These are phyloP conservation scores for Diphasiastrum complanatum DNA, from an alignment of 83 land plant genomes.

Conservation along the genomic window DNA sequence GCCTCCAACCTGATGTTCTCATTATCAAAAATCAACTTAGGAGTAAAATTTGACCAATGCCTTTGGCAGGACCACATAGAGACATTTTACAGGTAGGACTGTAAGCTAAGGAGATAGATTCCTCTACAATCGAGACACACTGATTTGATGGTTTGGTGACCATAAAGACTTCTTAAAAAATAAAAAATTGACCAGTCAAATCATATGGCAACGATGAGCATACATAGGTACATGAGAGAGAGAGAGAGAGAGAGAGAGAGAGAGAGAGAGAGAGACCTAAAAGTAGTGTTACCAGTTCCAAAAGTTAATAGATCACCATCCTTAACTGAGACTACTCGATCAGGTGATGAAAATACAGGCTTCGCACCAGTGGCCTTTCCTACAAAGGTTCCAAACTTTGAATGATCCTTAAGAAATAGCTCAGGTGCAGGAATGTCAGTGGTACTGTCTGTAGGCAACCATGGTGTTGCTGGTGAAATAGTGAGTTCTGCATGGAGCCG, in stretches of 20 bases:
- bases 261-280: constrained; percentile 42
- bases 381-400: constrained; percentile 80
- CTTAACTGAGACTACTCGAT: constrained; percentile 34
- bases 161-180: not conserved
- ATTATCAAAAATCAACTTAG: too few relatives aligned
- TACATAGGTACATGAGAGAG: too few relatives aligned
- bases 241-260: too few relatives aligned
- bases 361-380: constrained; percentile 42
- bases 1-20: too few relatives aligned
- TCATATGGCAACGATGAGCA: too few relatives aligned
- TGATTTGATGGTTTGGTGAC: not conserved
- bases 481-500: constrained; percentile 74
- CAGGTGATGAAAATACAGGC: constrained; percentile 44
- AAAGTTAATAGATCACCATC: constrained; percentile 65
- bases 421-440: constrained; percentile 24
- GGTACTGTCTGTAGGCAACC: constrained; percentile 2
- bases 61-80: too few relatives aligned
- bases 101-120: too few relatives aligned
- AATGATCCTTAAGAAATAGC: constrained; percentile 52
- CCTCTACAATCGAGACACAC: too few relatives aligned
- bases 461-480: constrained; percentile 31
- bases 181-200: not conserved
- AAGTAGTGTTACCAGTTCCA: constrained; percentile 70
- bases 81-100: too few relatives aligned
- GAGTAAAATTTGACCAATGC: too few relatives aligned